These are phyloP conservation scores for Amanita fuliginea DNA, from an alignment of 768 basidiomycete species.

Conservation along the genomic window DNA sequence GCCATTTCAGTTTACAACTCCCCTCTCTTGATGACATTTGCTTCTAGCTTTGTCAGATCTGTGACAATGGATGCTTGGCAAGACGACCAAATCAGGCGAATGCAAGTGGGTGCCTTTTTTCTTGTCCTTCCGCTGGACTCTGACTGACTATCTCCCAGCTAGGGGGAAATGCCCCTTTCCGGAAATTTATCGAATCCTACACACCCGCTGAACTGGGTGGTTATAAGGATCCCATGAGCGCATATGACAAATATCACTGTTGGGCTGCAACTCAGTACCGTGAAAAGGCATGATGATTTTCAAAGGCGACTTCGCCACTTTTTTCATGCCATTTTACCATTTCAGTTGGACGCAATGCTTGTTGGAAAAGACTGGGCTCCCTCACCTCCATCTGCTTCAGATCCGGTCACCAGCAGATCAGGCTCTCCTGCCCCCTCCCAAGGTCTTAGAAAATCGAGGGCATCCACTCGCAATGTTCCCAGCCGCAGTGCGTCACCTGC, in stretches of 20 bases:
- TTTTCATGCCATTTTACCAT: conserved; percentile 23
- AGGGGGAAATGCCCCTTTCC: conserved; percentile 83
- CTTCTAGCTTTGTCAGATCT: conserved; percentile 73
- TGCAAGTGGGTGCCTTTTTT: conserved; percentile 61
- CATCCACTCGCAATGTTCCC: conserved; percentile 41
- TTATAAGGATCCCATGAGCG: conserved; percentile 46
- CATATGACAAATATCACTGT: conserved; percentile 77
- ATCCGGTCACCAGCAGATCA: conserved; percentile 25
- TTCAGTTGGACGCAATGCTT: conserved; percentile 66
- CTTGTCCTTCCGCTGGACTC: conserved; percentile 1
- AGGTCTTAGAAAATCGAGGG: conserved; percentile 80
- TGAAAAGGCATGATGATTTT: conserved; percentile 61
- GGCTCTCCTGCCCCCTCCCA: conserved; percentile 58
- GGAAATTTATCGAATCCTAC: conserved; percentile 67
- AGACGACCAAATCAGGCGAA: conserved; percentile 75
- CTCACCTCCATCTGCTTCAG: conserved; percentile 51
- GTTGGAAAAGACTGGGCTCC: conserved; percentile 74
- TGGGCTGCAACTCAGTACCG: conserved; percentile 95
- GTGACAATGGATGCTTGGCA: conserved; percentile 98
- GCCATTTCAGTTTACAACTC: conserved; percentile 6
- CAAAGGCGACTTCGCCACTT: neutral
- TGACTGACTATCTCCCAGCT: conserved; percentile 31
- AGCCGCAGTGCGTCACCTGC: conserved; percentile 48
- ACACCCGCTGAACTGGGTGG: conserved; percentile 56
- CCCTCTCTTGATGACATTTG: conserved; percentile 13